Conservation (phyloP, 345 rosid genomes). For the Camelina sativa region DNA sequence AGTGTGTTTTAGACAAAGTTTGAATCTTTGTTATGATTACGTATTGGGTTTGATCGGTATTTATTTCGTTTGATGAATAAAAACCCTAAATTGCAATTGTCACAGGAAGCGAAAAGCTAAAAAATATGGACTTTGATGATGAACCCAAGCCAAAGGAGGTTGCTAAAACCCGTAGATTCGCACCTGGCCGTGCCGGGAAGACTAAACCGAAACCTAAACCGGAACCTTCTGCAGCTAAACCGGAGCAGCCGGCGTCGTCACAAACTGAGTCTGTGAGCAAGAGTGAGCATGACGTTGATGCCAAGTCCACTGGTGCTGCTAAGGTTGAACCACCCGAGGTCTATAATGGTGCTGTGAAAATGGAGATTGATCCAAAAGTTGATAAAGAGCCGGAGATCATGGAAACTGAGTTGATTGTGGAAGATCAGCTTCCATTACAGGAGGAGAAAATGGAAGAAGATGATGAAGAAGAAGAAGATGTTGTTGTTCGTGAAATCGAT, state of each 20-base stretch:
- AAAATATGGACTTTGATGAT: constrained; percentile 73
- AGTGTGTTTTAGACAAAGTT: not conserved
- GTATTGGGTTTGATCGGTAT: not conserved
- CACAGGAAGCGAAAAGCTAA: constrained; percentile 12
- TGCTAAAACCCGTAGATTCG: constrained; percentile 61
- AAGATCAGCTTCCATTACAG: constrained; percentile 37
- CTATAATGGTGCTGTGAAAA: constrained; percentile 50
- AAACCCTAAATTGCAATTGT: not conserved
- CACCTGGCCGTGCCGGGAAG: constrained; percentile 54
- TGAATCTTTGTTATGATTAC: not conserved
- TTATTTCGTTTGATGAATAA: not conserved
- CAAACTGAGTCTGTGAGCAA: constrained; percentile 32
- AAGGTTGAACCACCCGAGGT: constrained; percentile 45
- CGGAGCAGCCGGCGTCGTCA: constrained; percentile 17
- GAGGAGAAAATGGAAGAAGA: constrained; percentile 45
- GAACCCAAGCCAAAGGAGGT: constrained; percentile 50
- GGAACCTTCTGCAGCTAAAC: constrained; percentile 34
- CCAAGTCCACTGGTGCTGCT: constrained; percentile 27
- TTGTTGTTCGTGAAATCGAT: constrained; percentile 84
- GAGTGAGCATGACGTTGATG: constrained; percentile 49
- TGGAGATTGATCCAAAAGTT: constrained; percentile 57
- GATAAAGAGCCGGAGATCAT: constrained; percentile 38
- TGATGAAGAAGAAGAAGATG: constrained; percentile 50
- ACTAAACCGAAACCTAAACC: constrained; percentile 48
- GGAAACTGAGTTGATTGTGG: constrained; percentile 47